A percentile compares a stretch with the other conserved stretches of the same genome.
Evolutionary conservation across 2,329 filamentous ascomycete genomes (phyloP).

Genomic region (Colletotrichum noveboracense): DNA sequence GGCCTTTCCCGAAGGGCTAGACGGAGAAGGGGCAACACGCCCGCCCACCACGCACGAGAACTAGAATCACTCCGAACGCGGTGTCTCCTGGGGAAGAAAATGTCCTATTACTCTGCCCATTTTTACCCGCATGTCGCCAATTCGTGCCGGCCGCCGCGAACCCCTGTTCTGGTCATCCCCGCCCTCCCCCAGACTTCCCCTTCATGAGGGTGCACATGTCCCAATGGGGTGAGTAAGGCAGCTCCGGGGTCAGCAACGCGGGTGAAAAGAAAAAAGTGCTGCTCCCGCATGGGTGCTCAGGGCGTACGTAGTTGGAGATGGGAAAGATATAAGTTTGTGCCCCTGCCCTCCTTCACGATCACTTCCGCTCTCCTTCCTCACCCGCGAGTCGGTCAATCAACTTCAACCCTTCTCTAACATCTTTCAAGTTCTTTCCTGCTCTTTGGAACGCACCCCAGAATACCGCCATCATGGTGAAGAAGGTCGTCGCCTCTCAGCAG

Average conservation of each 20-base stretch:
- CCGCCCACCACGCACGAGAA: neutral
- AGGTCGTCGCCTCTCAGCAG: slow-evolving; percentile 16
- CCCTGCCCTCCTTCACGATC: neutral
- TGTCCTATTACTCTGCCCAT: slow-evolving; percentile 21
- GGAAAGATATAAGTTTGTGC: slow-evolving; percentile 9
- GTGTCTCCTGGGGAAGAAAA: neutral
- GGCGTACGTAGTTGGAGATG: neutral
- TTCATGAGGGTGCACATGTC: slow-evolving; percentile 5
- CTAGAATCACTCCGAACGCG: neutral
- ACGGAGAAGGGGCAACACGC: neutral
- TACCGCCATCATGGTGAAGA: slow-evolving; percentile 19
- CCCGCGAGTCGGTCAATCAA: slow-evolving; percentile 17
- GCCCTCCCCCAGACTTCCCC: slow-evolving; percentile 1
- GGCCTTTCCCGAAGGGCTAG: neutral
- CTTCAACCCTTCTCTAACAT: slow-evolving; percentile 1
- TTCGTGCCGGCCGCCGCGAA: slow-evolving; percentile 12
- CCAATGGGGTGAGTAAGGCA: slow-evolving; percentile 10
- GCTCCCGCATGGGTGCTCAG: neutral
- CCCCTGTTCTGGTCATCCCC: slow-evolving; percentile 21
- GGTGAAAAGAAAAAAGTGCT: neutral
- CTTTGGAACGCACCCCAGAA: neutral
- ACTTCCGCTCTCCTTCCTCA: neutral
- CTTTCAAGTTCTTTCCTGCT: neutral
- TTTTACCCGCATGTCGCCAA: slow-evolving; percentile 25
- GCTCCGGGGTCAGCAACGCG: slow-evolving; percentile 9